Conservation (phyloP, 306 rosid species). For the Pyrus communis region DNA sequence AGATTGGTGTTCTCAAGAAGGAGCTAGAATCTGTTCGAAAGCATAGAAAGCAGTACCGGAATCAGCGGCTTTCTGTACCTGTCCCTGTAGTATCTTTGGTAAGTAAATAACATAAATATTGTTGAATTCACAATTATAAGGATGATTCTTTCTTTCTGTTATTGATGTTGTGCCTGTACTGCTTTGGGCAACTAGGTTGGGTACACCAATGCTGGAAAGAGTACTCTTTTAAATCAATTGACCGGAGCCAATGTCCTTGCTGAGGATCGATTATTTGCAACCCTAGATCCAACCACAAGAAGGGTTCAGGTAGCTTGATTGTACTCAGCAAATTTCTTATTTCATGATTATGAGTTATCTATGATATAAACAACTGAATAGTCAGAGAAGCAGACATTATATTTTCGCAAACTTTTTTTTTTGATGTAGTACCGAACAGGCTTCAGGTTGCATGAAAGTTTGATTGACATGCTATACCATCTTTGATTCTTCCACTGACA, state of each 20-base stretch:
- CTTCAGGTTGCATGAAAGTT: neutral
- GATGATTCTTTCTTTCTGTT: neutral
- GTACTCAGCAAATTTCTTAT: slow-evolving; percentile 10
- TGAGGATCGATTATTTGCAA: slow-evolving; percentile 92
- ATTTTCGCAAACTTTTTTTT: neutral
- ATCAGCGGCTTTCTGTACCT: slow-evolving; percentile 70
- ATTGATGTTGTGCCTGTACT: neutral
- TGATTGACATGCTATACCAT: neutral
- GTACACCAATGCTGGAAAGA: slow-evolving; percentile 97
- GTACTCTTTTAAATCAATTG: slow-evolving; percentile 84
- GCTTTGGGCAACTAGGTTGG: slow-evolving; percentile 61
- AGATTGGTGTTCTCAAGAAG: slow-evolving; percentile 72
- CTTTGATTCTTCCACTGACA: neutral
- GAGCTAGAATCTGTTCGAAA: slow-evolving; percentile 85
- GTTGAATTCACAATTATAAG: slow-evolving; percentile 5
- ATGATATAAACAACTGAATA: neutral
- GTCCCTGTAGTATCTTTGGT: slow-evolving; percentile 94
- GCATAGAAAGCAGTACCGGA: slow-evolving; percentile 89
- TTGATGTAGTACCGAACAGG: neutral
- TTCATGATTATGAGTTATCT: neutral
- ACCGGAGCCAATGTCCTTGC: slow-evolving; percentile 95
- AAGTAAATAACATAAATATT: slow-evolving; percentile 12
- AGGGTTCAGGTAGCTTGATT: slow-evolving; percentile 79
- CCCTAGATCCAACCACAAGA: slow-evolving; percentile 97
- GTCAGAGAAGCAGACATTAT: neutral